Base-by-base conservation (phyloP, 164 flowering plant genomes). In the Platanus orientalis region DNA sequence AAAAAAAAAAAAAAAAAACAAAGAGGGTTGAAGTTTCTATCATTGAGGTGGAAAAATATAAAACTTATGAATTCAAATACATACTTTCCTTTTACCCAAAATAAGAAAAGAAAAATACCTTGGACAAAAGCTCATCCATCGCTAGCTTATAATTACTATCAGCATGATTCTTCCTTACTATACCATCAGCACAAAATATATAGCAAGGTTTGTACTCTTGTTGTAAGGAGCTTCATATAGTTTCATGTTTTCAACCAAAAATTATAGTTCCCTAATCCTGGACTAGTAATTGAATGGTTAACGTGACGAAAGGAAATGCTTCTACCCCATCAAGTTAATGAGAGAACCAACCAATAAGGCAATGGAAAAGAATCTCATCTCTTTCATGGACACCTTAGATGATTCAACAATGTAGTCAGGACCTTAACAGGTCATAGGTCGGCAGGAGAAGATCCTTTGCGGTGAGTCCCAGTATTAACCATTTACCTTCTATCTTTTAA, bases 141-240 rank as follows among this genome's bases (percentile, higher is more conserved):
- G 86, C 87, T 14, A 84, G 79, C 81, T 84, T 89, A 53, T 91
- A 85, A 62, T 85, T 85, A 80, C 88, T 85, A 66, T 83, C 86
- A 17, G 69, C 69, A 61, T 85, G 90, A 50, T 42, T 79, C 64
- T 85, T 83, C 0, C 84, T 70, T 39, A 85, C 90, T 23, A 79
- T 82, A 42, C 84, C 90, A 32, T 85, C 97, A 7, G 76, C 96
- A 96, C 93, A 91, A 72, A 87, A 89, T 55, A 91, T 69, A 62
- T 91, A 73, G 96, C 97, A 89, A n/a, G n/a, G n/a, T 62, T 83
- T 89, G 25, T 80, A 16, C 83, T 81, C 72, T 76, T 79, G 73
- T 51, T 77, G 55, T 83, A 83, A 53, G 90, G 90, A 60, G 86
- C 76, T 70, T 81, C 80, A 61, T 76, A 75, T 14, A 85, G 81